phyloP scores from a whole-genome alignment of 2,329 filamentous ascomycete genomes.

The Colletotrichum tropicicola region DNA sequence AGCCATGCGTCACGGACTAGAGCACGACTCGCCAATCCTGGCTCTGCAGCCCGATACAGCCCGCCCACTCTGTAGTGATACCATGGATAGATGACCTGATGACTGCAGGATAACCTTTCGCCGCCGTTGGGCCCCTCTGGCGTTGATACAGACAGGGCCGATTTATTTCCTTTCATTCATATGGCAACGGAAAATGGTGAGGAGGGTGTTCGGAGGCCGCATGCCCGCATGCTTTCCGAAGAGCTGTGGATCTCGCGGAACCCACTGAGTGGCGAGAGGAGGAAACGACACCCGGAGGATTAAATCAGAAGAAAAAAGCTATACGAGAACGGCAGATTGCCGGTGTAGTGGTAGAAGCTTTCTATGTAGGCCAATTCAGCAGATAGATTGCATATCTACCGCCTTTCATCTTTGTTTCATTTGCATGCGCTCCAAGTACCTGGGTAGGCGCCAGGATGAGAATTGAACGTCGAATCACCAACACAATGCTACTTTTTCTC shows the following conservation, averaged over 20 bases:
- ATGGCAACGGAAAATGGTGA: slow-evolving; percentile 27
- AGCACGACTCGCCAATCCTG: slow-evolving; percentile 29
- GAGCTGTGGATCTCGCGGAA: neutral
- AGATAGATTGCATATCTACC: slow-evolving; percentile 22
- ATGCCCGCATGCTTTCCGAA: neutral
- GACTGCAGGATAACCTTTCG: slow-evolving; percentile 31
- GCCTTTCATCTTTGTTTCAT: neutral
- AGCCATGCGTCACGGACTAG: slow-evolving; percentile 27
- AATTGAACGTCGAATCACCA: too few relatives aligned
- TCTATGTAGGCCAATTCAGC: slow-evolving; percentile 23
- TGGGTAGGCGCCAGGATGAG: too few relatives aligned
- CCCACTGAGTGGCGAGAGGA: slow-evolving; percentile 13
- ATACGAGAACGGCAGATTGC: slow-evolving; percentile 13
- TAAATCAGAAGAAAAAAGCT: slow-evolving; percentile 23
- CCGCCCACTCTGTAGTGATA: slow-evolving; percentile 32
- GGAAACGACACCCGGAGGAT: neutral
- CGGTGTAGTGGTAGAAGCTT: slow-evolving; percentile 27
- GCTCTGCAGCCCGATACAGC: slow-evolving; percentile 27
- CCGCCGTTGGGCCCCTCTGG: slow-evolving; percentile 13
- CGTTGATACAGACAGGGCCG: slow-evolving; percentile 17
- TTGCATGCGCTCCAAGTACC: too few relatives aligned
- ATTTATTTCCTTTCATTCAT: slow-evolving; percentile 28
- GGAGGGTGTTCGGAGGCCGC: neutral
- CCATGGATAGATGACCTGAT: slow-evolving; percentile 32
- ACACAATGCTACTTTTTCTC: too few relatives aligned